These are phyloP conservation scores for Mycena vulgaris DNA, from an alignment of 768 basidiomycete species.

Conservation along the genomic window DNA sequence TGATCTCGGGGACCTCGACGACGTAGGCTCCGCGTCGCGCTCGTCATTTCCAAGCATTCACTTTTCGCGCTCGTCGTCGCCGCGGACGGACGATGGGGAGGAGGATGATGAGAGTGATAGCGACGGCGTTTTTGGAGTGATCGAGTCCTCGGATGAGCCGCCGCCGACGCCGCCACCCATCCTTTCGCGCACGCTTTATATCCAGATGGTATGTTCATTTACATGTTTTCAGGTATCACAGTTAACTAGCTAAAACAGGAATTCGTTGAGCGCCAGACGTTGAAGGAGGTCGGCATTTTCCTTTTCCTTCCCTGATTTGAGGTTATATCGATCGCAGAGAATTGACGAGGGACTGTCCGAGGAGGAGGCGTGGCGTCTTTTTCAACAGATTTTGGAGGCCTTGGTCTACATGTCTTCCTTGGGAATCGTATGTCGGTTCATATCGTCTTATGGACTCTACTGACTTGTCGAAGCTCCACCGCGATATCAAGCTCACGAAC, in stretches of 20 bases:
- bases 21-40: constrained; percentile 67
- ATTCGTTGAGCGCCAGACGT: constrained; percentile 91
- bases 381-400: constrained; percentile 92
- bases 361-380: constrained; percentile 91
- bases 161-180: constrained; percentile 45
- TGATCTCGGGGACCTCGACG: constrained; percentile 75
- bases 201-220: constrained; percentile 84
- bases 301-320: not conserved
- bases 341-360: constrained; percentile 87
- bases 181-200: constrained; percentile 81
- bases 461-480: constrained; percentile 66
- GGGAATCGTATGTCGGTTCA: constrained; percentile 75
- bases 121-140: constrained; percentile 50
- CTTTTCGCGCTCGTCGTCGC: constrained; percentile 69
- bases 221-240: not conserved
- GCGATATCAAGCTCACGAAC: constrained; percentile 94
- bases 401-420: constrained; percentile 90
- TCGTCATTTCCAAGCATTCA: constrained; percentile 90
- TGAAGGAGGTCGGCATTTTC: constrained; percentile 78
- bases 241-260: constrained; percentile 66
- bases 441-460: not conserved
- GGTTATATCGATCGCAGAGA: constrained; percentile 56
- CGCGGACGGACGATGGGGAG: constrained; percentile 56
- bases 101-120: constrained; percentile 65
- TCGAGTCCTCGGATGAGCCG: not conserved